Percentiles rank a stretch among this genome's conserved stretches.
Conservation (phyloP, 176 grass and related monocot genomes). For the Raddia distichophylla region DNA sequence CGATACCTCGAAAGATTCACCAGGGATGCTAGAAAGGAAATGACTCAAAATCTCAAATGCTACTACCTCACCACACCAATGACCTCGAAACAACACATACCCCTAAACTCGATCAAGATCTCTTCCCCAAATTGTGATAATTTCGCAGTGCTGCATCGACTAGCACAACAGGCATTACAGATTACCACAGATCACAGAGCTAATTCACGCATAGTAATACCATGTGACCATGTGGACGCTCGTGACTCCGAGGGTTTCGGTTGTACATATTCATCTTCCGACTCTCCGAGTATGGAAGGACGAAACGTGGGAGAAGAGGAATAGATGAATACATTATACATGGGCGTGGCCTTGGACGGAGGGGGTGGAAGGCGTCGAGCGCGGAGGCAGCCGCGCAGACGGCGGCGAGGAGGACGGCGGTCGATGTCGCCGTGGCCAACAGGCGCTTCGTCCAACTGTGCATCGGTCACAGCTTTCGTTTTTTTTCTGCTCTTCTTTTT, state of each 20-base stretch:
- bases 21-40: background rate
- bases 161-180: background rate
- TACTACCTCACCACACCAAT: background rate
- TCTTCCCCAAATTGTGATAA: background rate
- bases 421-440: slow-evolving; percentile 42
- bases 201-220: background rate
- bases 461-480: slow-evolving; percentile 25
- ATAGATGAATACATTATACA: slow-evolving; percentile 27
- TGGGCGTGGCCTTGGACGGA: slow-evolving; percentile 46
- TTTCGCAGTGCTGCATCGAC: background rate
- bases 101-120: background rate
- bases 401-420: slow-evolving; percentile 45
- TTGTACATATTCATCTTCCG: background rate
- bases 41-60: background rate
- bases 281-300: background rate
- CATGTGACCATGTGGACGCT: background rate
- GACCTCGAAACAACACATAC: background rate
- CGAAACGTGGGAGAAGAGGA: background rate
- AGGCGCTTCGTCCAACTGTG: slow-evolving; percentile 48
- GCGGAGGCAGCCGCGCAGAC: slow-evolving; percentile 59
- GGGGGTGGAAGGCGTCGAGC: slow-evolving; percentile 55
- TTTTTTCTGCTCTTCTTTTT: background rate
- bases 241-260: background rate
- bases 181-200: background rate
- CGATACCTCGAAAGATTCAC: background rate